Evolutionary conservation across 306 rosid species (phyloP), one percentile per base, ranked within the genome.

Genomic region (Abrus pulchellus): DNA sequence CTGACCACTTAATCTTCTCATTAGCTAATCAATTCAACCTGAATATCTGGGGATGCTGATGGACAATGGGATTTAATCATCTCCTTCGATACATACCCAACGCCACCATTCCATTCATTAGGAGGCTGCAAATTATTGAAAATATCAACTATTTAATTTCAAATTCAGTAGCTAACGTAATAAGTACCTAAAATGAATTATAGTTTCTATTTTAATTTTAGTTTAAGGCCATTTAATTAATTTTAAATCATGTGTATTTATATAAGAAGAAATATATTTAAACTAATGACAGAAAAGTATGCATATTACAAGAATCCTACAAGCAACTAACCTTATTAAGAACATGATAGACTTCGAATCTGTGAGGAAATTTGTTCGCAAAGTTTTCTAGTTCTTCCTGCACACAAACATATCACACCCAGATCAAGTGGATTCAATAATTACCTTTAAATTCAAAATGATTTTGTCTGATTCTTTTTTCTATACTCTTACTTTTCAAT

Each of bases 301-400:
- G 28, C 3, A 45, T 61, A 43, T 13, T 45, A 40, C 20, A 45
- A 65, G 34, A 74, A 82, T 55, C 9, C 48, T 36, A 7, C 2
- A 52, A 72, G 48, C 45, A 80, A 72, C 85, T 1, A 71, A 88
- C 91, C 91, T 85, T 76, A 29, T 65, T 83, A 43, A 88, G 75
- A 60, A 88, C 91, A 78, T 85, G 63, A n/a, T 77, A 83, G 65
- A 83, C 83, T 68, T 70, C 61, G 84, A 88, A 85, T 57, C 78
- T 80, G 10, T 50, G 54, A 33, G 89, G 79, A 62, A 33, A 83
- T 6, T 29, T 64, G 53, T 14, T 48, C 1, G 87, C 87, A 32
- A 80, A 83, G 32, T 7, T 28, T 32, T 85, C 91, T 50, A 88
- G 57, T 76, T 88, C 91, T 74, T 85, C 79, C 91, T 85, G 89